phyloP scores from a whole-genome alignment of 1,284 basidiomycete genomes.

The Tilletia walkeri region DNA sequence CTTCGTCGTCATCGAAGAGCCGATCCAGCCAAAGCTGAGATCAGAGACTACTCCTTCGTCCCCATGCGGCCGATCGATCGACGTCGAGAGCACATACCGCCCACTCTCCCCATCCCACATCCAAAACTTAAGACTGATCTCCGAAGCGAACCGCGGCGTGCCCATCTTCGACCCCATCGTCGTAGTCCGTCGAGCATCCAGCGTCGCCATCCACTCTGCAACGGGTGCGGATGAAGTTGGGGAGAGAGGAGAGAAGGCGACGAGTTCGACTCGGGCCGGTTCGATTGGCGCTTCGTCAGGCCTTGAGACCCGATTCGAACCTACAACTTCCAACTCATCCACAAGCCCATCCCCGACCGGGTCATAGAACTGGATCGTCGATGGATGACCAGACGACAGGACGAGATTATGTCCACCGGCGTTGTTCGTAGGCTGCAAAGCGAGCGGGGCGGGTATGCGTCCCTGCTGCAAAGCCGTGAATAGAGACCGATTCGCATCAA shows the following conservation, averaged over 20 bases:
- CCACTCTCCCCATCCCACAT: slow-evolving; percentile 65
- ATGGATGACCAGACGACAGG: slow-evolving; percentile 88
- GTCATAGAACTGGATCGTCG: slow-evolving; percentile 87
- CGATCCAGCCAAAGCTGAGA: slow-evolving; percentile 64
- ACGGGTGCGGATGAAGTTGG: slow-evolving; percentile 24
- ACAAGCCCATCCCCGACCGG: slow-evolving; percentile 70
- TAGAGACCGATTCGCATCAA: slow-evolving; percentile 56
- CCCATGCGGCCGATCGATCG: slow-evolving; percentile 85
- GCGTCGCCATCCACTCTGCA: slow-evolving; percentile 87
- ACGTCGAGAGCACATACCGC: slow-evolving; percentile 68
- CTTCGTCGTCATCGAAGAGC: slow-evolving; percentile 16
- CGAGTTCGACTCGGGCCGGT: slow-evolving; percentile 72
- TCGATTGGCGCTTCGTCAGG: slow-evolving; percentile 76
- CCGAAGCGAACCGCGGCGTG: slow-evolving; percentile 59
- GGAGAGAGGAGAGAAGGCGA: slow-evolving; percentile 63
- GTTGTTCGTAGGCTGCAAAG: slow-evolving; percentile 44
- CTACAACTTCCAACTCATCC: slow-evolving; percentile 86
- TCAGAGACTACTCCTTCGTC: slow-evolving; percentile 64
- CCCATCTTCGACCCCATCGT: slow-evolving; percentile 64
- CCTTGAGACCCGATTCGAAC: slow-evolving; percentile 85
- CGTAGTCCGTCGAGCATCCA: slow-evolving; percentile 66
- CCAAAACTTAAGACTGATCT: slow-evolving; percentile 88
- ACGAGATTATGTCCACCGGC: slow-evolving; percentile 57
- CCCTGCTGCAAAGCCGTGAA: slow-evolving; percentile 21
- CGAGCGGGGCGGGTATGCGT: slow-evolving; percentile 36